A percentile compares a stretch with the other conserved stretches of the same genome.
phyloP scores from a whole-genome alignment of 2,329 filamentous ascomycete species.

The Aspergillus glaucus region DNA sequence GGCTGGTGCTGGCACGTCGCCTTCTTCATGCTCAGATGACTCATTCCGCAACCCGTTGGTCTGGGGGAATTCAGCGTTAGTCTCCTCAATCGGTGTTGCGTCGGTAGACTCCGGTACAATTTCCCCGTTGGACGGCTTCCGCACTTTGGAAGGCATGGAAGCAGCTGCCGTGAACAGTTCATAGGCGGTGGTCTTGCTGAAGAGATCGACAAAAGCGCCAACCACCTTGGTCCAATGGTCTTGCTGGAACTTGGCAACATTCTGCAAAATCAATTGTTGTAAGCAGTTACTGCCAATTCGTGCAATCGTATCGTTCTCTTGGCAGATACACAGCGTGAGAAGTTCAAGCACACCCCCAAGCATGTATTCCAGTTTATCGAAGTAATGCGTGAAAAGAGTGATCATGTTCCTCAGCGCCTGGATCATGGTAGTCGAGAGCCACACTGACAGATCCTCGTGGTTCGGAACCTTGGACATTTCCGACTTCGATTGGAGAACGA shows the following conservation, averaged over 20 bases:
- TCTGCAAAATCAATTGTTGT: constrained; percentile 92
- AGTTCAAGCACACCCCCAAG: constrained; percentile 94
- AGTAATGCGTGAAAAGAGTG: constrained; percentile 96
- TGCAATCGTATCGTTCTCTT: constrained; percentile 97
- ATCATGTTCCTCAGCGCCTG: constrained; percentile 98
- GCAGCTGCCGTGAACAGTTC: constrained; percentile 85
- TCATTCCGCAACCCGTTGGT: constrained; percentile 24
- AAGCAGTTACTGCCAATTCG: constrained; percentile 97
- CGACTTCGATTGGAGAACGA: constrained; percentile 91
- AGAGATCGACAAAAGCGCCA: constrained; percentile 90
- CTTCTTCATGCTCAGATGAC: constrained; percentile 26
- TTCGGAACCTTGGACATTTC: constrained; percentile 94
- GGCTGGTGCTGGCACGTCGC: constrained; percentile 26
- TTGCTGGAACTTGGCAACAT: constrained; percentile 81
- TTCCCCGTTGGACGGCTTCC: constrained; percentile 26
- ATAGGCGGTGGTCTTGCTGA: constrained; percentile 88
- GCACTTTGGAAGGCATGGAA: constrained; percentile 34
- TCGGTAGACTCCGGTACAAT: constrained; percentile 17
- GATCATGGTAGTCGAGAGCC: constrained; percentile 99
- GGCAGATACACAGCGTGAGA: constrained; percentile 90
- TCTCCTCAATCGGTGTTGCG: constrained; percentile 14
- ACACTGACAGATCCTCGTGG: constrained; percentile 95
- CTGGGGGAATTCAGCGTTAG: constrained; percentile 18
- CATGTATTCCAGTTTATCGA: constrained; percentile 94
- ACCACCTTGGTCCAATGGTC: constrained; percentile 94